Evolutionary conservation across 2,329 filamentous ascomycete species (phyloP).

Genomic region (Rugonectria rugulosa): DNA sequence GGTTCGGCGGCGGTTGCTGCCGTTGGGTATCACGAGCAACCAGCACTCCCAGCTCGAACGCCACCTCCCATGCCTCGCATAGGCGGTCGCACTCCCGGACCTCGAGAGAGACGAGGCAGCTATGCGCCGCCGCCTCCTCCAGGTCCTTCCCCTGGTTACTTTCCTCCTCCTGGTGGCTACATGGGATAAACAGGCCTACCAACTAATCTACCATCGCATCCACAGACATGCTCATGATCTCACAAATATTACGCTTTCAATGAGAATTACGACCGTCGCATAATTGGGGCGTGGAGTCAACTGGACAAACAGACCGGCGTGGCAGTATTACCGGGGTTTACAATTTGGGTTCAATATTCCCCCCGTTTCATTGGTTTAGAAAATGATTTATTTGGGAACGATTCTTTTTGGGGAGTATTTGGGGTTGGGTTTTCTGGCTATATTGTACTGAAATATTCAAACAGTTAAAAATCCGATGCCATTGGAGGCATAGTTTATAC

Average conservation of each 20-base stretch:
- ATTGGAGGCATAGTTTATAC: constrained; percentile 29
- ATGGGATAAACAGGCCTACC: constrained; percentile 14
- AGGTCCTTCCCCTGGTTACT: constrained; percentile 29
- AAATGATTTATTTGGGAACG: constrained; percentile 24
- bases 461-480: constrained; percentile 38
- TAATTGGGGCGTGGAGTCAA: constrained; percentile 37
- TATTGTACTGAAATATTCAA: constrained; percentile 27
- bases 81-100: constrained; percentile 37
- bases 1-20: constrained; percentile 38
- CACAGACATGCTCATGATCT: constrained; percentile 23
- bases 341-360: constrained; percentile 34
- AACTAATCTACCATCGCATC: constrained; percentile 19
- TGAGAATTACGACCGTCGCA: constrained; percentile 41
- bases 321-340: constrained; percentile 34
- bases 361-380: constrained; percentile 32
- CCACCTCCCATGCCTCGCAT: constrained; percentile 37
- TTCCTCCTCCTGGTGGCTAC: constrained; percentile 25
- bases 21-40: constrained; percentile 36
- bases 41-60: constrained; percentile 36
- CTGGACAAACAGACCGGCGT: constrained; percentile 32
- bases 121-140: constrained; percentile 34
- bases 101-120: constrained; percentile 33
- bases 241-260: constrained; percentile 36
- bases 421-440: constrained; percentile 29
- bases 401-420: constrained; percentile 38